Base-by-base conservation (phyloP, 202 grass and related monocot species). In the Hordeum pubiflorum region DNA sequence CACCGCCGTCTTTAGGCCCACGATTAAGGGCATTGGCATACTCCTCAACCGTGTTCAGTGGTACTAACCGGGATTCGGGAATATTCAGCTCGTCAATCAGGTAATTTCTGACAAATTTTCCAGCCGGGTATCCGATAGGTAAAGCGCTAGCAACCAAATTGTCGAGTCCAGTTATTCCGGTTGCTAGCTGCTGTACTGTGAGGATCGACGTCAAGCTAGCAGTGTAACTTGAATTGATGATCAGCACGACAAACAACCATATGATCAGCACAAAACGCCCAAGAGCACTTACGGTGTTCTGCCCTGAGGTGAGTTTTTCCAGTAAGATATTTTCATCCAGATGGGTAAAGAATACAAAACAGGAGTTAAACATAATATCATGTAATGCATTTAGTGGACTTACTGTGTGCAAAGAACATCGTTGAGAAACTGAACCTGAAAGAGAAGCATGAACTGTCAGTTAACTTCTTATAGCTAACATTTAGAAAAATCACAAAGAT, bases 361-460 rank as follows among this genome's bases (percentile, higher is more conserved):
- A 55, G 69, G 27, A 58, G 26, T 86, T 38, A 76, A 81, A 76
- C 29, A 67, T 67, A 70, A 34, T 56, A 73, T 69, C 33, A 69
- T 62, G 24, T 18, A 38, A 74, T 13, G 27, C 69, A 74, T 79
- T 10, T 69, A 62, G 23, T 69, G 36, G 62, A 94, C 94, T 73
- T 97, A 97, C 94, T 92, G 80, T 94, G 94, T 46, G 89, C 32
- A 55, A 87, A 90, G 75, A 97, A 97, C 94, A 97, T 94, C 33
- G 94, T 97, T 54, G 94, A 97, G 85, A 97, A 90, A 79, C 85
- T 97, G 74, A 97, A 97, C 94, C 94, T 94, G 88, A 83, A 86
- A 85, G 18, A 71, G 37, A 81, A 83, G 27, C 37, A 87, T 13
- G 23, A 31, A 55, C 59, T 62, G 81, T 50, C 23, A 56, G 13